These are phyloP conservation scores for Proliferodiscus dingleyae DNA, from an alignment of 2,329 filamentous ascomycete species.

Conservation along the genomic window DNA sequence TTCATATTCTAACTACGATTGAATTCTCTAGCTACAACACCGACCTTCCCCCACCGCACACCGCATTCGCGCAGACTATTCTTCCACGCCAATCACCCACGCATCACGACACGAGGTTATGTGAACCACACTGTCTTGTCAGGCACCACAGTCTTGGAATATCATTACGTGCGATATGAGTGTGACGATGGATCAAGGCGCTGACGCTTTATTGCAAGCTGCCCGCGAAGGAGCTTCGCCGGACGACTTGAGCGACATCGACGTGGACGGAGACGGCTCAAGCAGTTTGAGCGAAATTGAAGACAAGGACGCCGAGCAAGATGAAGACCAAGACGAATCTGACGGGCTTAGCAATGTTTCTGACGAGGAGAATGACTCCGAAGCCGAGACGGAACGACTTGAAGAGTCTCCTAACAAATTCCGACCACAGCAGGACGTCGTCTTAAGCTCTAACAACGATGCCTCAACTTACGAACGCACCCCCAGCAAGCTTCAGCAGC, in stretches of 20 bases:
- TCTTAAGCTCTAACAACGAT: slow-evolving; percentile 51
- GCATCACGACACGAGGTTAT: slow-evolving; percentile 24
- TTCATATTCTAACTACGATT: slow-evolving; percentile 1
- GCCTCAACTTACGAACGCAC: slow-evolving; percentile 58
- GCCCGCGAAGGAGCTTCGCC: slow-evolving; percentile 23
- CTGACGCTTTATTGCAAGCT: slow-evolving; percentile 26
- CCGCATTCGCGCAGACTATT: slow-evolving; percentile 9
- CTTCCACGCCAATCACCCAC: slow-evolving; percentile 5
- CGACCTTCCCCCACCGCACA: slow-evolving; percentile 1
- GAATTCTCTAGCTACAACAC: slow-evolving; percentile 1
- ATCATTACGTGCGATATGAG: slow-evolving; percentile 27
- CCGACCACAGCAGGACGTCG: slow-evolving; percentile 54
- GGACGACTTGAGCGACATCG: slow-evolving; percentile 30
- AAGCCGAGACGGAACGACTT: slow-evolving; percentile 90
- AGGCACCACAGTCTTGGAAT: slow-evolving; percentile 21
- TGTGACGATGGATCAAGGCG: slow-evolving; percentile 24
- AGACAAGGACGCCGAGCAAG: slow-evolving; percentile 67
- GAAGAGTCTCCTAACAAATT: slow-evolving; percentile 77
- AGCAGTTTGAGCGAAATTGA: slow-evolving; percentile 93
- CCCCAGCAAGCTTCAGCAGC: slow-evolving; percentile 71
- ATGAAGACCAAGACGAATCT: slow-evolving; percentile 42
- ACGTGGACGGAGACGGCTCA: slow-evolving; percentile 64
- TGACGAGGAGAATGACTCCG: slow-evolving; percentile 64
- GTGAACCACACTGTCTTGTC: slow-evolving; percentile 21
- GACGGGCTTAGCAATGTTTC: slow-evolving; percentile 33